phyloP scores from a whole-genome alignment of 2,329 filamentous ascomycete genomes.

The Geoglossum cookeanum region DNA sequence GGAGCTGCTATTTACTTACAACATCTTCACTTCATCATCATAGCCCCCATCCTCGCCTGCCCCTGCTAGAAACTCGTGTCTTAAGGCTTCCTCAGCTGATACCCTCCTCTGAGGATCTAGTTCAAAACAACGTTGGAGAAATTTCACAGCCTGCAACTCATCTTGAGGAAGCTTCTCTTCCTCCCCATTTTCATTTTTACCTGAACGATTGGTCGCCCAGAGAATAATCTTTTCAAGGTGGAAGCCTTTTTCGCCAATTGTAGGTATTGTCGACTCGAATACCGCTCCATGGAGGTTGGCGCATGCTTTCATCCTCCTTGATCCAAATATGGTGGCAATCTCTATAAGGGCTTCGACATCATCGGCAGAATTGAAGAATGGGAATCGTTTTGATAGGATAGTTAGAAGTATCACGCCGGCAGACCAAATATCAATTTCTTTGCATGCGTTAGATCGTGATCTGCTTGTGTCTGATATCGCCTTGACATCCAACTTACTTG shows the following conservation, averaged over 20 bases:
- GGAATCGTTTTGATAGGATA: slow-evolving; percentile 76
- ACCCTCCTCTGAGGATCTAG: slow-evolving; percentile 56
- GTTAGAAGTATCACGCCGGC: slow-evolving; percentile 95
- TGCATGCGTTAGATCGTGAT: neutral
- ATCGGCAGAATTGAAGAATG: slow-evolving; percentile 97
- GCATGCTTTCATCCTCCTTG: slow-evolving; percentile 62
- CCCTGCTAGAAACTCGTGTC: slow-evolving; percentile 45
- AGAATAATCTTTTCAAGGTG: slow-evolving; percentile 82
- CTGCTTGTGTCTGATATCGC: neutral
- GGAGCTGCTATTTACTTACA: slow-evolving; percentile 8
- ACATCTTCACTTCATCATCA: slow-evolving; percentile 33
- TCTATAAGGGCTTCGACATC: slow-evolving; percentile 96
- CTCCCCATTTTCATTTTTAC: slow-evolving; percentile 32
- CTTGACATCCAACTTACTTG: slow-evolving; percentile 21
- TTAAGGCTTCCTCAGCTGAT: slow-evolving; percentile 53
- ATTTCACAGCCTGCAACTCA: slow-evolving; percentile 54
- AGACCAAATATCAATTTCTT: slow-evolving; percentile 84
- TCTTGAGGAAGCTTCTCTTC: slow-evolving; percentile 37
- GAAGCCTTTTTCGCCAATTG: slow-evolving; percentile 69
- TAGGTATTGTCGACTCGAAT: slow-evolving; percentile 84
- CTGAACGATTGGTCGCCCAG: slow-evolving; percentile 73
- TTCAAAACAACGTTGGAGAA: slow-evolving; percentile 54
- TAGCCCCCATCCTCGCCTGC: slow-evolving; percentile 19
- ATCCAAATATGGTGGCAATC: slow-evolving; percentile 86
- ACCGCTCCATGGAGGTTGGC: slow-evolving; percentile 76